Evolutionary conservation across 768 basidiomycete genomes (phyloP).

Genomic region (Steccherinum ochraceum): DNA sequence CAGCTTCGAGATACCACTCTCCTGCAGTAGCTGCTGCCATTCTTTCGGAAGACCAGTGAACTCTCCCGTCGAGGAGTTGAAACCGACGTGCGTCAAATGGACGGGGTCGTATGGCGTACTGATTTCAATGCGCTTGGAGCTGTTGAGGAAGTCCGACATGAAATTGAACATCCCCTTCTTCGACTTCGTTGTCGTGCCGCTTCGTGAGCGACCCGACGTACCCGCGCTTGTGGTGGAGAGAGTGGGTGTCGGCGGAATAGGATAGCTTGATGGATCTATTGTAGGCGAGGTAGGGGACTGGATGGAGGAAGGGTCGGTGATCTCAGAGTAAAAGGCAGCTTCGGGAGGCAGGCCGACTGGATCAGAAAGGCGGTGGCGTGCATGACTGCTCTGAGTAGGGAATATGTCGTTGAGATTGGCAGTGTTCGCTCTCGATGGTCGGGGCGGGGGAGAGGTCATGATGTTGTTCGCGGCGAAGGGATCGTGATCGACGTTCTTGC

Average conservation of each 20-base stretch:
- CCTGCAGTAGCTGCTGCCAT: slow-evolving; percentile 96
- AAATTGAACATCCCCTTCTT: slow-evolving; percentile 60
- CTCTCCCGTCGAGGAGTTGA: slow-evolving; percentile 97
- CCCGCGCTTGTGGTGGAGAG: slow-evolving; percentile 14
- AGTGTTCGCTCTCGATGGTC: slow-evolving; percentile 82
- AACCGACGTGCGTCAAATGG: slow-evolving; percentile 98
- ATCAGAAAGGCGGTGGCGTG: slow-evolving; percentile 46
- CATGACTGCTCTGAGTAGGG: slow-evolving; percentile 29
- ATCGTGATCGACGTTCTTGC: slow-evolving; percentile 43
- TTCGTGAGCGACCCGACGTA: slow-evolving; percentile 33
- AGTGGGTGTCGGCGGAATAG: slow-evolving; percentile 13
- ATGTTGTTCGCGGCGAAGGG: slow-evolving; percentile 42
- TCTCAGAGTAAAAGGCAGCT: slow-evolving; percentile 23
- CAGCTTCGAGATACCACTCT: slow-evolving; percentile 87
- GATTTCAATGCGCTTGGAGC: slow-evolving; percentile 81
- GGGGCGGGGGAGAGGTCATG: slow-evolving; percentile 51
- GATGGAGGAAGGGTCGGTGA: slow-evolving; percentile 15
- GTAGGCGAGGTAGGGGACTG: slow-evolving; percentile 13
- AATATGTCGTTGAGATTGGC: slow-evolving; percentile 75
- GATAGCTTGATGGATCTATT: not conserved
- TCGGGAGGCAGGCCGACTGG: slow-evolving; percentile 33
- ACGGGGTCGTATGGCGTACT: slow-evolving; percentile 98
- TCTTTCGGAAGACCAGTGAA: slow-evolving; percentile 97
- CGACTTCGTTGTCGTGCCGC: slow-evolving; percentile 36
- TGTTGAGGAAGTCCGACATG: slow-evolving; percentile 72